Evolutionary conservation across 805 yeast genomes (phyloP), one percentile per base, ranked within the genome.

Genomic region (Hanseniaspora singularis): DNA sequence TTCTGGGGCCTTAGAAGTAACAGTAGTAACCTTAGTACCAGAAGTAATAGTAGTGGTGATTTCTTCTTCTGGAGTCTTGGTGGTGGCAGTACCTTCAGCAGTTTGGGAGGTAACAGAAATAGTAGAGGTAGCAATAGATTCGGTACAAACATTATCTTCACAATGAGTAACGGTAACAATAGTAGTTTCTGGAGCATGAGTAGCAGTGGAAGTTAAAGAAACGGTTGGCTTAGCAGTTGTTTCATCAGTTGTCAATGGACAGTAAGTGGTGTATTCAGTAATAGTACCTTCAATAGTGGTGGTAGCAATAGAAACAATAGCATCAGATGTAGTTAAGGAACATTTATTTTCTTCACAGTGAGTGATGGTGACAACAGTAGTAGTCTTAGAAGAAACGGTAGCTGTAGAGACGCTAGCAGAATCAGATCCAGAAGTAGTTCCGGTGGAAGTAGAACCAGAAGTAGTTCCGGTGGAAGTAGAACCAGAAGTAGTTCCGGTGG

Each of bases 231-330:
- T 96, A 87, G 61, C 72, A 80, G 52, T 67, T 95, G 40, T 84
- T 86, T 28, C 96, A 87, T 61, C 87, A 95, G 0, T 96, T 95
- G 23, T 95, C 85, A 55, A 72, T 87, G 56, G 86, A 83, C 56
- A 92, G 83, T 61, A 64, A 64, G 20, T 87, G 96, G 64, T 94
- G 95, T 0, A 77, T 71, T 64, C 81, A 41, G 66, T 62, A 46
- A 64, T 62, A 46, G 58, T 58, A 51, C 64, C 65, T 52, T 54
- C 49, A 24, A 55, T 52, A 33, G 66, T 60, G 33, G 58, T 56
- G 31, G 69, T 65, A 23, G 64, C 63, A 45, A 61, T 57, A n/a
- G 64, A 60, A 14, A 62, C 59, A 50, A 55, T 50, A 52, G 67
- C 65, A 50, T 64, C 55, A 30, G 65, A 57, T 11, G 55, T 61